Base-by-base conservation (phyloP, 371 early-diverging fungal species). In the Lichtheimia hyalospora region DNA sequence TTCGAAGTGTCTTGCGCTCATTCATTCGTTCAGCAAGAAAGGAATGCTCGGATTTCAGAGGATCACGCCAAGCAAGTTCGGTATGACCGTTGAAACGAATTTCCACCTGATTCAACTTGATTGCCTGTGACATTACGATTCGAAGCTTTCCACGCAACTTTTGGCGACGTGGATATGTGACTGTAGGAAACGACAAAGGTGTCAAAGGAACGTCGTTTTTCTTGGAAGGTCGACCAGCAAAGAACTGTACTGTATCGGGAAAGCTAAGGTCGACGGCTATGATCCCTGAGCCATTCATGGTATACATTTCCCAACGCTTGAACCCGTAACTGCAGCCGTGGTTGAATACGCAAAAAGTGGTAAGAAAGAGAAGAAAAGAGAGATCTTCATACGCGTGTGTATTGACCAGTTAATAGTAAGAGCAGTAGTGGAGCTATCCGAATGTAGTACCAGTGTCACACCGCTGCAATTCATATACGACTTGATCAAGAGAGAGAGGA, bases 131-230 rank as follows among this genome's bases (percentile, higher is more conserved):
- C 23, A 68, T 60, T 15, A 70, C 66, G 15, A 74, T 51, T 27
- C 74, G 63, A 15, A 74, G 39, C 57, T 70, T 74, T 49, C 74
- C 70, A 54, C 71, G 63, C 42, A 74, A 20, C 50, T 74, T 74
- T 51, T 74, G 69, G 39, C 71, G 63, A 15, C 66, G 66, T 20
- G 70, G 71, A 61, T 69, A 63, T 2, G 67, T 73, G 16, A 57
- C 42, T 16, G 18, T 7, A 46, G 46, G 18, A 46, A 46, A 21
- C n/a, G 46, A n/a, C 6, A 46, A 21, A 8, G 46, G 46, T 10
- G 46, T n/a, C 16, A 16, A 21, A 5, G n/a, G 18, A 8, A 46
- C 7, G 46, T 46, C 46, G 2, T 28, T 71, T 56, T 46, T 21
- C 21, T 55, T 63, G 20, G 61, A 52, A n/a, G 68, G 68, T 16